A percentile compares a stretch with the other conserved stretches of the same genome.
Conservation (phyloP, 345 rosid genomes). For the Acer saccharum region DNA sequence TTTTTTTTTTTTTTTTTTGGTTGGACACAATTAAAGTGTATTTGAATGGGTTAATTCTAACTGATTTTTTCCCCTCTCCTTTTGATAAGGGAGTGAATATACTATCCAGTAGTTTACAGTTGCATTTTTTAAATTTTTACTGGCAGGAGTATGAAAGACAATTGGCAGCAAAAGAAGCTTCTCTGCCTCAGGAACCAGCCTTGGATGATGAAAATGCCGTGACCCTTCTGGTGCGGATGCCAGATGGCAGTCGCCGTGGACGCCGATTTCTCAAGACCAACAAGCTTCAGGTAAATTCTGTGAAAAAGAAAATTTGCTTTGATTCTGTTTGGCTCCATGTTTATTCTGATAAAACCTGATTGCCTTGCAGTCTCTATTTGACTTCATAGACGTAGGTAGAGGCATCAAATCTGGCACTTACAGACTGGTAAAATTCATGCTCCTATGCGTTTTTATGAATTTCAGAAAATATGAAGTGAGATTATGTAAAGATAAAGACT, state of each 20-base stretch:
- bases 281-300: constrained; percentile 63
- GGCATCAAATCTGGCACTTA: constrained; percentile 86
- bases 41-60: background rate
- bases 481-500: too few species aligned
- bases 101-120: background rate
- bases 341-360: constrained; percentile 10
- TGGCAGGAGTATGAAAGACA: constrained; percentile 86
- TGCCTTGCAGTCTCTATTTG: constrained; percentile 75
- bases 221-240: constrained; percentile 88
- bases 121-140: constrained; percentile 12
- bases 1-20: background rate
- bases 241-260: constrained; percentile 89
- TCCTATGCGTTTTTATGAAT: background rate
- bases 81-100: background rate
- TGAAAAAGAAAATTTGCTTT: background rate
- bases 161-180: constrained; percentile 85
- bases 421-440: constrained; percentile 66
- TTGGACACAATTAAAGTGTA: background rate
- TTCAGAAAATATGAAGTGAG: background rate
- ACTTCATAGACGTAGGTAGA: constrained; percentile 89
- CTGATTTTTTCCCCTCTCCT: too few species aligned
- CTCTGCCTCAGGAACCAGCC: constrained; percentile 88
- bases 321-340: background rate
- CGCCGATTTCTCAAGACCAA: constrained; percentile 91
- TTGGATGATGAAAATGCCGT: constrained; percentile 82